A percentile compares a stretch with the other conserved stretches of the same genome.
Conservation (phyloP, 2,329 filamentous ascomycete species). For the Aspergillus sp. region DNA sequence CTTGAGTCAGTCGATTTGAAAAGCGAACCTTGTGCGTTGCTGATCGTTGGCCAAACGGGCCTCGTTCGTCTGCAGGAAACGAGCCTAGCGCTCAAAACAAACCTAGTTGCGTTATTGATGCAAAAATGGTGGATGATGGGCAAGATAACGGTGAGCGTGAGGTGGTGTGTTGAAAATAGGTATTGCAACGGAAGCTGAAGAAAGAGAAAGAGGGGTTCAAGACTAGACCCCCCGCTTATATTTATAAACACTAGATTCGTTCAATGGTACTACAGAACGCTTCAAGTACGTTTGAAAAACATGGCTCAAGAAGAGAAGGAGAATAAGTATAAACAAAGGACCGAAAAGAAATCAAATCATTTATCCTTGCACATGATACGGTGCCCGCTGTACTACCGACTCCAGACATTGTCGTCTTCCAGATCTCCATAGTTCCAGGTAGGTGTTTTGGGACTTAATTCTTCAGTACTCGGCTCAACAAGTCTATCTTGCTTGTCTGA, state of each 20-base stretch:
- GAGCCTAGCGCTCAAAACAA: background rate
- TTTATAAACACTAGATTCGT: background rate
- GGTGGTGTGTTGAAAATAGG: background rate
- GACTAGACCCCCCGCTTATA: background rate
- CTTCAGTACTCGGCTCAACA: conserved; percentile 3
- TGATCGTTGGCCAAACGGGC: conserved; percentile 5
- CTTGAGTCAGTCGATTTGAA: conserved; percentile 1
- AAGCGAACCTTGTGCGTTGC: conserved; percentile 1
- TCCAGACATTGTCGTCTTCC: conserved; percentile 41
- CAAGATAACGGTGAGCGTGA: background rate
- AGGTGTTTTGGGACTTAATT: conserved; percentile 16
- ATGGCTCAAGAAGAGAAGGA: background rate
- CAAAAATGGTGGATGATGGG: background rate
- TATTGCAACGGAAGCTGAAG: background rate
- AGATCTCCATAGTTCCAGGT: conserved; percentile 32
- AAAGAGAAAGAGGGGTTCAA: background rate
- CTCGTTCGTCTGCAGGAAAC: background rate
- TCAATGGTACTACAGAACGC: background rate
- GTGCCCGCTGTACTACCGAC: conserved; percentile 20
- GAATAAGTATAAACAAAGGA: background rate
- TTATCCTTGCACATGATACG: background rate
- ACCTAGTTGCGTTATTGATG: background rate
- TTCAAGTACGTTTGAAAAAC: background rate
- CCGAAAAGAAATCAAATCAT: background rate
- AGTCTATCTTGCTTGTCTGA: conserved; percentile 13